These are phyloP conservation scores for Phytophthora quininea DNA, from an alignment of 352 stramenopile species.

Conservation along the genomic window DNA sequence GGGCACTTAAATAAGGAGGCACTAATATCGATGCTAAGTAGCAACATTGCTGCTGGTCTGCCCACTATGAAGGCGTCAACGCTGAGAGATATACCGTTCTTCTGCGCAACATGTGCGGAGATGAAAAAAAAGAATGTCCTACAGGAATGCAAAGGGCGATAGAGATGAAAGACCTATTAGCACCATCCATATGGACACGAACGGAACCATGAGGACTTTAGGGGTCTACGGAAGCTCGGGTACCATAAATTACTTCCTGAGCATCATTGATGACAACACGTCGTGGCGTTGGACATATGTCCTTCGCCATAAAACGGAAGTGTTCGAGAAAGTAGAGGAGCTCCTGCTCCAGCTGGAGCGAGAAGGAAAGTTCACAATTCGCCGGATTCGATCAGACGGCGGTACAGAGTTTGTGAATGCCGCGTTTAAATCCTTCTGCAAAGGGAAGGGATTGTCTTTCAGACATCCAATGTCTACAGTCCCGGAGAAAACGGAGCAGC, in stretches of 20 bases:
- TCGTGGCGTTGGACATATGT: conserved; percentile 2
- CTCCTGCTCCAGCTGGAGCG: background rate
- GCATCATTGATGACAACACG: conserved; percentile 5
- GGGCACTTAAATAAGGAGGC: conserved; percentile 11
- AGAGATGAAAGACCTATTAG: conserved; percentile 15
- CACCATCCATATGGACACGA: conserved; percentile 21
- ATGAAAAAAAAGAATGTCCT: conserved; percentile 22
- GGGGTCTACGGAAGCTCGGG: background rate
- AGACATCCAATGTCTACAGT: background rate
- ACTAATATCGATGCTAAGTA: conserved; percentile 8
- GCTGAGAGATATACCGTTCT: conserved; percentile 5
- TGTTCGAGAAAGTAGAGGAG: conserved; percentile 1
- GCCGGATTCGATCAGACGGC: conserved; percentile 2
- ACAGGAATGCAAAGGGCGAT: conserved; percentile 11
- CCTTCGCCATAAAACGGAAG: background rate
- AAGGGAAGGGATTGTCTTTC: conserved; percentile 1
- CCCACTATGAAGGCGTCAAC: background rate
- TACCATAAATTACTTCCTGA: conserved; percentile 4
- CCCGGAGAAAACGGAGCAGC: background rate
- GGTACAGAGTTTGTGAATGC: conserved; percentile 1
- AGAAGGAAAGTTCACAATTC: conserved; percentile 3
- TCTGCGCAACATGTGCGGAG: conserved; percentile 15
- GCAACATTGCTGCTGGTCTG: conserved; percentile 1
- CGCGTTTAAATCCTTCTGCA: conserved; percentile 2
- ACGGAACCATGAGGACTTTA: conserved; percentile 18